Base-by-base conservation (phyloP, 225 moss, liverwort and hornwort genomes). In the Marchantia paleacea region DNA sequence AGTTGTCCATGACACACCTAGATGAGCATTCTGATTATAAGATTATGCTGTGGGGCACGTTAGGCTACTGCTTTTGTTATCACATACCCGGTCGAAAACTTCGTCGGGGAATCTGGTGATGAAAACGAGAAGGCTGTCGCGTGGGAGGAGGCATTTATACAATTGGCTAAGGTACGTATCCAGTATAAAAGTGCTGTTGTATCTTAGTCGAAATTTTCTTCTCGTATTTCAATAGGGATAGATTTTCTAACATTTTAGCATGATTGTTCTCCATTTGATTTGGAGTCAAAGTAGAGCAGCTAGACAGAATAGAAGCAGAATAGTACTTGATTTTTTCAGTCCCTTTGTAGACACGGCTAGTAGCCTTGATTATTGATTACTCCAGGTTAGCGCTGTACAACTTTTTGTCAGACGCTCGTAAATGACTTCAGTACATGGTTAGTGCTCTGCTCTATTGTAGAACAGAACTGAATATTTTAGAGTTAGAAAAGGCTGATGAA, bases 1-100 rank as follows among this genome's bases (percentile, higher is more conserved):
- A 47, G 7, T 0, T 39, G 31, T 69, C 69, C 4, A 29, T 12
- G 16, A n/a, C 18, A 22, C 16, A 48, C 50, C 50, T 18, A 3
- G 16, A 72, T 24, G 7, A 50, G 72, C 48, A 24, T 69, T 69
- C 39, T 47, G 47, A 69, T 72, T 20, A 49, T 51, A 12, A 10
- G 14, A 75, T 55, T 53, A 14, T 3, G 8, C 31, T 39, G 26
- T 28, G 19, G 18, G 39, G 11, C 66, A 58, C n/a, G 19, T n/a
- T 55, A 97, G 97, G 97, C 97, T 75, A 93, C 94, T 55, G 94
- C 93, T 48, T 88, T 97, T 73, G 86, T 97, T 71, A 85, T 94
- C 73, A 92, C 94, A 22, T 94, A 94, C 81, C 94, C 97, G 79
- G 97, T 94, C 69, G 86, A 92, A 62, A 97, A 94, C 84, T 81